Conservation (phyloP, 805 yeast species). For the Teunomyces atbi region DNA sequence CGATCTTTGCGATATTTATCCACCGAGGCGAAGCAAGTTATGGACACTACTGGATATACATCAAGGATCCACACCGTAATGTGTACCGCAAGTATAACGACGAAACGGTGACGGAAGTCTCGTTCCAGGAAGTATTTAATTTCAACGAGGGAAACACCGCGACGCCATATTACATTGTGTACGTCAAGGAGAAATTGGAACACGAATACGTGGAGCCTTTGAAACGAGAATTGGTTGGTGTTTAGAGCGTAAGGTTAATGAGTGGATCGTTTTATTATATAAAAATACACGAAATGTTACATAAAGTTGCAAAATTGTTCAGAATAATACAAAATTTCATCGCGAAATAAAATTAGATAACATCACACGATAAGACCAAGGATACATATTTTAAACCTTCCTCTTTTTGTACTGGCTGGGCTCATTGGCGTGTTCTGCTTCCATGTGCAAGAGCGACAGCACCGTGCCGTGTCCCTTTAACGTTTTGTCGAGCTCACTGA, state of each 20-base stretch:
- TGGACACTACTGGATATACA: conserved; percentile 97
- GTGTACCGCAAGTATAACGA: conserved; percentile 90
- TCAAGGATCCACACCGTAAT: conserved; percentile 65
- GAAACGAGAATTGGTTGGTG: conserved; percentile 36
- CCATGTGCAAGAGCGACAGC: neutral
- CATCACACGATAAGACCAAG: no score
- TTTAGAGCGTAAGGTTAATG: no score
- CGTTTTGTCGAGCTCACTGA: conserved; percentile 35
- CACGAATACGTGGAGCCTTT: conserved; percentile 61
- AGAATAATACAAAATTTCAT: neutral
- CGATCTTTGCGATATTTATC: conserved; percentile 86
- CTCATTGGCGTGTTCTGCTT: conserved; percentile 1
- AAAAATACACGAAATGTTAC: neutral
- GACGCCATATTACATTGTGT: conserved; percentile 90
- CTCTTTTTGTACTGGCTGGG: conserved; percentile 10
- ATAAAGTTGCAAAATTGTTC: no score
- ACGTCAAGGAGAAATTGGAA: conserved; percentile 62
- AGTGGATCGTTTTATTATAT: neutral
- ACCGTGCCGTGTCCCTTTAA: conserved; percentile 15
- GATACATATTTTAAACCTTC: conserved; percentile 7
- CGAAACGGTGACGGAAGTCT: conserved; percentile 85
- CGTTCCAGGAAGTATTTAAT: conserved; percentile 62
- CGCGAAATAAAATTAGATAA: neutral
- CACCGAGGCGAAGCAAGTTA: conserved; percentile 95
- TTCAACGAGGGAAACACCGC: conserved; percentile 72